Percentiles rank a stretch among this genome's conserved stretches.
Evolutionary conservation across 768 basidiomycete species (phyloP).

Genomic region (Tricholoma flavovirens): DNA sequence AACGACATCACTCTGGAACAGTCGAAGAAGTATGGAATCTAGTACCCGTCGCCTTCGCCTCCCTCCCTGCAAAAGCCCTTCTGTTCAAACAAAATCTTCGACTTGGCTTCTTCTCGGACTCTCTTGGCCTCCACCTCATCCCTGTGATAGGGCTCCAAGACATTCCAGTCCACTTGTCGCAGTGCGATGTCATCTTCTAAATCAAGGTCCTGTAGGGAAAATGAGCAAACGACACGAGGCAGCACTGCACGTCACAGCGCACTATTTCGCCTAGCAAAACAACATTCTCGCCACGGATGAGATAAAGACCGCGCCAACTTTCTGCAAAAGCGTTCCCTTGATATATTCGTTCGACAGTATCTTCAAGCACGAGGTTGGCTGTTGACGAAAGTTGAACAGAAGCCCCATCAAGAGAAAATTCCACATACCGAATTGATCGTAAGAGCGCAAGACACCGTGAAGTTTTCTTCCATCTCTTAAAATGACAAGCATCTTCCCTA

Average conservation of each 20-base stretch:
- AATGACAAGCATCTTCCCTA: conserved; percentile 98
- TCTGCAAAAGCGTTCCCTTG: conserved; percentile 86
- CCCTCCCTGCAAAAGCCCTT: conserved; percentile 94
- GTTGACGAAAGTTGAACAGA: not conserved
- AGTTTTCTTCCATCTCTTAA: conserved; percentile 95
- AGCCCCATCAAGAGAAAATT: not conserved
- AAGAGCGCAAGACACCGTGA: conserved; percentile 92
- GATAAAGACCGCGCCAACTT: conserved; percentile 80
- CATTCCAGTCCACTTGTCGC: conserved; percentile 64
- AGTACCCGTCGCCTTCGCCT: conserved; percentile 95
- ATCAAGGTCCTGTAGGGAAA: conserved; percentile 71
- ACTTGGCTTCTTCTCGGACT: conserved; percentile 75
- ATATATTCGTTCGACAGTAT: conserved; percentile 93
- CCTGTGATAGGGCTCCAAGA: conserved; percentile 68
- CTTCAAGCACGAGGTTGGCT: conserved; percentile 98
- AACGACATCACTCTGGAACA: not conserved
- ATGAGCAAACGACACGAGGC: conserved; percentile 2
- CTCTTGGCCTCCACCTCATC: conserved; percentile 70
- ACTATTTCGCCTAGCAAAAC: conserved; percentile 96
- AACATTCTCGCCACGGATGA: conserved; percentile 98
- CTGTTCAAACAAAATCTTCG: conserved; percentile 75
- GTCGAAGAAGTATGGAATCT: conserved; percentile 15
- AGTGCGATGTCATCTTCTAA: conserved; percentile 84
- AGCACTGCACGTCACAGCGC: conserved; percentile 23
- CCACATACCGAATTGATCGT: conserved; percentile 93